These are phyloP conservation scores for Keithomyces neogunnii DNA, from an alignment of 2,329 filamentous ascomycete genomes.

Conservation along the genomic window DNA sequence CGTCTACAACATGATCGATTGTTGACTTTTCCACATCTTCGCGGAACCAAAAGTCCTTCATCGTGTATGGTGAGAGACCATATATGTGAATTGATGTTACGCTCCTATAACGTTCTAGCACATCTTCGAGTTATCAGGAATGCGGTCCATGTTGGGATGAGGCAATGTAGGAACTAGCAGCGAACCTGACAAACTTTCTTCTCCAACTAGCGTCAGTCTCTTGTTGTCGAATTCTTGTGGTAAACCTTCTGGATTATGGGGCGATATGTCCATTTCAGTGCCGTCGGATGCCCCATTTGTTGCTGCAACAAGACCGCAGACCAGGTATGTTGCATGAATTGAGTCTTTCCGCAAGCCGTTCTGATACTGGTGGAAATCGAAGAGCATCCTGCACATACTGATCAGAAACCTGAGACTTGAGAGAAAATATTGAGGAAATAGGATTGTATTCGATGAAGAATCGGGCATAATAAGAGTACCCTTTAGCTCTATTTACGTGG, in stretches of 20 bases:
- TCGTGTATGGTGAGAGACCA: constrained; percentile 42
- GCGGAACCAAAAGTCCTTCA: neutral
- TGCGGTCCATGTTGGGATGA: neutral
- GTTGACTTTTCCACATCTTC: constrained; percentile 9
- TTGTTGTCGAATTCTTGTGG: neutral
- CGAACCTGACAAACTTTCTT: constrained; percentile 63
- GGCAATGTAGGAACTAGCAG: constrained; percentile 6
- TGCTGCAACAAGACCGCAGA: constrained; percentile 53
- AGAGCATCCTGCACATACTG: constrained; percentile 61
- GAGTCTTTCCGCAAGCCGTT: constrained; percentile 70
- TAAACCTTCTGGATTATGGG: neutral
- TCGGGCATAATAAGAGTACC: constrained; percentile 40
- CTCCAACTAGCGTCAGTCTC: constrained; percentile 58
- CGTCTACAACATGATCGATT: neutral
- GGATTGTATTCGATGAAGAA: neutral
- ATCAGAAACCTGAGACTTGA: constrained; percentile 5
- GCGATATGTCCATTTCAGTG: constrained; percentile 60
- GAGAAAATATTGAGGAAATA: constrained; percentile 15
- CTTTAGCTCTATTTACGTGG: constrained; percentile 81
- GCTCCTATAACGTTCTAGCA: constrained; percentile 59
- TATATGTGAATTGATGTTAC: constrained; percentile 80
- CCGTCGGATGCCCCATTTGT: constrained; percentile 26
- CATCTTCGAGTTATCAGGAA: constrained; percentile 36
- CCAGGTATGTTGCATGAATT: constrained; percentile 86
- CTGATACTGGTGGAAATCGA: constrained; percentile 76